Conservation (phyloP, 2,329 filamentous ascomycete genomes). For the Trichoderma aggressivum region DNA sequence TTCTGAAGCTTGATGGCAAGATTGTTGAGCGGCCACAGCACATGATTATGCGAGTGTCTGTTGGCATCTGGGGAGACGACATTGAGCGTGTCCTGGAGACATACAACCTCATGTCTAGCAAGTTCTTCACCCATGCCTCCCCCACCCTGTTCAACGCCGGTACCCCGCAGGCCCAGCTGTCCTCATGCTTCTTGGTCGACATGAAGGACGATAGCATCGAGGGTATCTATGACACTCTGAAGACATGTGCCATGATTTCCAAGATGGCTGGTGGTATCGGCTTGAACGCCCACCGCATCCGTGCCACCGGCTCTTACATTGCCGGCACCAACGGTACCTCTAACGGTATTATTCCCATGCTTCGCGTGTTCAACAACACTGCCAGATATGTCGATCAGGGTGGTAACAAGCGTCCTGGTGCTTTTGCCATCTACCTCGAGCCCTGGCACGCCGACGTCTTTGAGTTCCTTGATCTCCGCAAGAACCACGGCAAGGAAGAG, state of each 20-base stretch:
- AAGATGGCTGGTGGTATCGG: conserved; percentile 99
- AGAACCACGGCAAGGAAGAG: conserved; percentile 99
- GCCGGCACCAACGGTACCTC: conserved; percentile 97
- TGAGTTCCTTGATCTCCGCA: conserved; percentile 93
- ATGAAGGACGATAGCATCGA: conserved; percentile 99
- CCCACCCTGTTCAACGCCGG: conserved; percentile 98
- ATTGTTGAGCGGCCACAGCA: conserved; percentile 97
- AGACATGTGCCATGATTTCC: conserved; percentile 99
- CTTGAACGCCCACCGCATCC: conserved; percentile 93
- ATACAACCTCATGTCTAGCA: conserved; percentile 98
- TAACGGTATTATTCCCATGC: conserved; percentile 96
- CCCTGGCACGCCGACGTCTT: conserved; percentile 99
- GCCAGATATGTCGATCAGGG: conserved; percentile 98
- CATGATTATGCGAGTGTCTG: conserved; percentile 99
- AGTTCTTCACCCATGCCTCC: conserved; percentile 97
- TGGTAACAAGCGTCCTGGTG: conserved; percentile 97
- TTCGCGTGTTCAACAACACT: conserved; percentile 98
- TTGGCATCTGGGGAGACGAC: conserved; percentile 93
- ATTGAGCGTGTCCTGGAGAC: conserved; percentile 95
- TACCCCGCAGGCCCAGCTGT: conserved; percentile 89
- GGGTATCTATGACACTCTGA: conserved; percentile 97
- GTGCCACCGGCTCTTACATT: conserved; percentile 96
- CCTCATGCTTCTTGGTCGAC: conserved; percentile 97
- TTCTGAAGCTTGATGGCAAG: conserved; percentile 92
- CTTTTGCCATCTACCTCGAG: conserved; percentile 98